These are phyloP conservation scores for Microdochium paspali DNA, from an alignment of 2,329 filamentous ascomycete genomes.

Conservation along the genomic window DNA sequence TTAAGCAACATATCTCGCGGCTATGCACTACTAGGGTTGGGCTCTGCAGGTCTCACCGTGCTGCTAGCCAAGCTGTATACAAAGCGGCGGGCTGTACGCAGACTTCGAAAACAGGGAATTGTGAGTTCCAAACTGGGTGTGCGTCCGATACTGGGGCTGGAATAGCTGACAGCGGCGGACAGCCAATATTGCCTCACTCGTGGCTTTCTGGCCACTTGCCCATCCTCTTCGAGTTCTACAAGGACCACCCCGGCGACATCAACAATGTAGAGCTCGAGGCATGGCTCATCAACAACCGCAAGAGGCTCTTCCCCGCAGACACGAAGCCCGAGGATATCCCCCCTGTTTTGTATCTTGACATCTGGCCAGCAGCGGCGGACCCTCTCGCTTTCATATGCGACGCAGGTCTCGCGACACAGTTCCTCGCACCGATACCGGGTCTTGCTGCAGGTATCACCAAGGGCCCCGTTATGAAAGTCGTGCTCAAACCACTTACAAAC, in stretches of 20 bases:
- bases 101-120: background rate
- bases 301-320: background rate
- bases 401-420: conserved; percentile 7
- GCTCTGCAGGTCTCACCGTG: background rate
- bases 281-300: background rate
- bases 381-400: conserved; percentile 8
- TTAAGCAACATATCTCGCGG: background rate
- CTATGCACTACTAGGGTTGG: background rate
- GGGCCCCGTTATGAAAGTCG: conserved; percentile 5
- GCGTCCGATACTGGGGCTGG: background rate
- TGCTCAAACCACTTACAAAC: conserved; percentile 16
- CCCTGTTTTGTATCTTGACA: conserved; percentile 7
- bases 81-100: background rate
- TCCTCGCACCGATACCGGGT: conserved; percentile 4
- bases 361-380: conserved; percentile 11
- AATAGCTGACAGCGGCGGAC: background rate
- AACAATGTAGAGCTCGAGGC: background rate
- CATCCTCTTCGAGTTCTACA: background rate
- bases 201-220: background rate
- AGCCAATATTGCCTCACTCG: background rate
- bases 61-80: background rate
- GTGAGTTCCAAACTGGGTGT: background rate
- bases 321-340: background rate
- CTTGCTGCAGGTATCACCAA: conserved; percentile 9
- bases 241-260: background rate